Conservation (phyloP, 345 rosid genomes). For the Camelina laxa region DNA sequence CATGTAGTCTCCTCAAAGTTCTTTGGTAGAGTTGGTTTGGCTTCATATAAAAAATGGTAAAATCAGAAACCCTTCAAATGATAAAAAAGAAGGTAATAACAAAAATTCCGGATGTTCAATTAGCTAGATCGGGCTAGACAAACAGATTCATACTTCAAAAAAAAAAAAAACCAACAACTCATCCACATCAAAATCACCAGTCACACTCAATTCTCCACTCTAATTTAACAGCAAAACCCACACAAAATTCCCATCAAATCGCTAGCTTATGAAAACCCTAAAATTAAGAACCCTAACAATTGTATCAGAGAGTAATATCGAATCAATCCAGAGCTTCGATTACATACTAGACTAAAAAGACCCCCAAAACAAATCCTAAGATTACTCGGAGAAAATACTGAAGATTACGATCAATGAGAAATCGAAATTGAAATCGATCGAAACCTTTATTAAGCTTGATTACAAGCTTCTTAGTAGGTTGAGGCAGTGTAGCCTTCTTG, state of each 20-base stretch:
- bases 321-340: constrained; percentile 28
- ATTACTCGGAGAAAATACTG: not conserved
- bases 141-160: not conserved
- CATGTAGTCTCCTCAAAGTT: constrained; percentile 93
- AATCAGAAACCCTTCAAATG: constrained; percentile 1
- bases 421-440: not conserved
- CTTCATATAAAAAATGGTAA: constrained; percentile 52
- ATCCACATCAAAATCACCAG: constrained; percentile 8
- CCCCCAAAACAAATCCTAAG: not conserved
- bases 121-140: constrained; percentile 1
- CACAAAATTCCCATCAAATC: constrained; percentile 10
- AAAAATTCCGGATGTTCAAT: constrained; percentile 14
- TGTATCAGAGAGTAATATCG: not conserved
- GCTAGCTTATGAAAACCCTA: constrained; percentile 30
- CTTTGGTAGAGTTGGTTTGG: constrained; percentile 79
- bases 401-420: not conserved
- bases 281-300: constrained; percentile 29
- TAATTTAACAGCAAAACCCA: constrained; percentile 1
- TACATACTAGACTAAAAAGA: not conserved
- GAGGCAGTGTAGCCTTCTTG: constrained; percentile 84
- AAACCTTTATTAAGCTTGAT: constrained; percentile 88
- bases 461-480: constrained; percentile 85
- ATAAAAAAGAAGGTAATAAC: not conserved
- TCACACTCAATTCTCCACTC: not conserved
- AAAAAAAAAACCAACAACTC: constrained; percentile 17